Base-by-base conservation (phyloP, 805 yeast genomes). In the Suhomyces prunicola region DNA sequence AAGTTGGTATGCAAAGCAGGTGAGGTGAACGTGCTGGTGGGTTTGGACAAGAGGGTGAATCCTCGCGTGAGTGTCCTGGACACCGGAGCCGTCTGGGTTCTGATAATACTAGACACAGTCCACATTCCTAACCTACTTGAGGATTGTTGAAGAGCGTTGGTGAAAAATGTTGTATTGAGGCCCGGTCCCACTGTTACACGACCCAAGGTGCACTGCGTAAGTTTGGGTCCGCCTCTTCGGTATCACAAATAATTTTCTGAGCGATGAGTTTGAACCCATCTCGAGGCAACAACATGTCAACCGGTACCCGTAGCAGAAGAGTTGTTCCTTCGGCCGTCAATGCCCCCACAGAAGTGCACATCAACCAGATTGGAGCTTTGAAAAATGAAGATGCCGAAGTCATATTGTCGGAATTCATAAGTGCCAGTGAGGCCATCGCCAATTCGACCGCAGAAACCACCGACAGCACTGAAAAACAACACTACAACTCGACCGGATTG, bases 331-430 rank as follows among this genome's bases (percentile, higher is more conserved):
- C 78, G 6, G 78, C 81, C 0, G 74, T 81, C 26, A 78, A 79
- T 52, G 69, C 76, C 1, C 84, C 86, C 8, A 77, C 79, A 1
- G 66, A 75, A 23, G 64, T 76, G 3, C 72, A 68, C 19, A 66
- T 76, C 49, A 53, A 60, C 48, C 56, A 64, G 23, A 51, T 64
- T 44, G 46, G 68, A 60, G 44, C 69, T 22, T 57, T 81, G 36
- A 54, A 60, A 45, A 71, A 72, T 52, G 69, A 66, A 17, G 74
- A 73, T 23, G 81, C 84, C n/a, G 84, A 81, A 62, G 60, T 66
- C 46, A 56, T 77, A 22, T 64, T 81, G 51, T 68, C 79, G 19
- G 68, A 70, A 29, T 81, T 79, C 62, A 72, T 83, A 49, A 42
- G 33, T 35, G 55, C 71, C 24, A 71, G 75, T 61, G 80, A 75